Evolutionary conservation across 495 filamentous ascomycete species (phyloP), one percentile per base, ranked within the genome.

Genomic region (Penicillium ucsense): DNA sequence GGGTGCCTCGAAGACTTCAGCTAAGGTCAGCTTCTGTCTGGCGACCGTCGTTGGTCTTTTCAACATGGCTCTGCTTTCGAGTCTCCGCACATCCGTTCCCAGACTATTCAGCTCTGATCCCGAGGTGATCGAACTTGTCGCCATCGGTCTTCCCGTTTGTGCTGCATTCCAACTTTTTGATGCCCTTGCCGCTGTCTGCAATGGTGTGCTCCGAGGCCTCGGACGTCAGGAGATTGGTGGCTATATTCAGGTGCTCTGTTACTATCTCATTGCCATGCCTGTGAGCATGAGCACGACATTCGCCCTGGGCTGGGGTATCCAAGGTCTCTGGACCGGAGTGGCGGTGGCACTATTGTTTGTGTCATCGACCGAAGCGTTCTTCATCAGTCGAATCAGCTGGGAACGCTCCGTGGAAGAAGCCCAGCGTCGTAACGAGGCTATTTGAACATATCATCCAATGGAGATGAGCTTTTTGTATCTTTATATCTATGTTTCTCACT

Each of bases 121-220:
- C 31, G 87, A 89, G 37, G 89, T 97, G 41, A 80, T 90, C 48
- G 74, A 68, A 8, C 64, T 94, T 7, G 87, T 90, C 5, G 81
- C 88, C 1, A 57, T 62, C 3, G 77, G 85, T 7, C 70, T 97
- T 39, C 89, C 90, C 2, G 56, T 95, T 1, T 85, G 83, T 42
- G 88, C 88, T 1, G 75, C 87, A 0, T 94, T 94, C 73, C 90
- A 97, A 63, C 74, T 92, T 3, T 89, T 91, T 51, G 91, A 97
- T 58, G 79, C 84, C 8, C 60, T 92, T 38, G 83, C 88, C 0
- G 75, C 81, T 6, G 83, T 81, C 52, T 86, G 83, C 53, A 89
- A 91, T 54, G 90, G 91, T 12, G 68, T 95, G 32, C 71, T 97
- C 31, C 76, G 90, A 27, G 91, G 90, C 7, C 76, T 91, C 31